Evolutionary conservation across 2,329 filamentous ascomycete genomes (phyloP), one percentile per base, ranked within the genome.

Genomic region (Trichoderma harzianum): DNA sequence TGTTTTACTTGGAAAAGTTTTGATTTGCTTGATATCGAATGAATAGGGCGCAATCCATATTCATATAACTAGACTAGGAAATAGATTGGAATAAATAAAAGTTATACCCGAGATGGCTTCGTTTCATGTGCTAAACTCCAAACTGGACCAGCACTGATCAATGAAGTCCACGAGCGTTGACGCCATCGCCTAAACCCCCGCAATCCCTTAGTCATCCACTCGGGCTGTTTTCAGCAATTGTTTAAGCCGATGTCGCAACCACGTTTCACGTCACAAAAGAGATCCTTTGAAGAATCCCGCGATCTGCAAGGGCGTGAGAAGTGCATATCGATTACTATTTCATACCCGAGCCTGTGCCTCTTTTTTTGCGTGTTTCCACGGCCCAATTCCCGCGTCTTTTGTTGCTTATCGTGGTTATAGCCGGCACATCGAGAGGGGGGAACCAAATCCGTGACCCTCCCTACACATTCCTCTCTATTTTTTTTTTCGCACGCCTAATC

Each of bases 161-260:
- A 51, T 21, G 43, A 51, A 32, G 26, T 21, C 55, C 43, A 70
- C 47, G 71, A 34, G 69, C 26, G 34, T 72, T 73, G 72, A 73
- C 72, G 69, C 72, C 70, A 73, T 72, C 39, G 32, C 32, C 55
- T 61, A 58, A 34, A 61, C n/a, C 73, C 67, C 64, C 57, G 36
- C n/a, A 34, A 24, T 32, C 30, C 18, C 58, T 70, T 63, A 63
- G 68, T 64, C 68, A 63, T 47, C 60, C 43, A 18, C 28, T 34
- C 30, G 30, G n/a, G 43, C 30, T 57, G 26, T 63, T 63, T 70
- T 26, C 34, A 21, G 58, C 47, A 60, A 58, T 26, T 39, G 53
- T n/a, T 18, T 3, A 53, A 71, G 68, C 71, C 72, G 73, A 74
- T 72, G 72, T 74, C 72, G 73, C 72, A 73, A 69, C 69, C 47